Conservation (phyloP, 108 stramenopile species). For the Discostella stelligeroides region DNA sequence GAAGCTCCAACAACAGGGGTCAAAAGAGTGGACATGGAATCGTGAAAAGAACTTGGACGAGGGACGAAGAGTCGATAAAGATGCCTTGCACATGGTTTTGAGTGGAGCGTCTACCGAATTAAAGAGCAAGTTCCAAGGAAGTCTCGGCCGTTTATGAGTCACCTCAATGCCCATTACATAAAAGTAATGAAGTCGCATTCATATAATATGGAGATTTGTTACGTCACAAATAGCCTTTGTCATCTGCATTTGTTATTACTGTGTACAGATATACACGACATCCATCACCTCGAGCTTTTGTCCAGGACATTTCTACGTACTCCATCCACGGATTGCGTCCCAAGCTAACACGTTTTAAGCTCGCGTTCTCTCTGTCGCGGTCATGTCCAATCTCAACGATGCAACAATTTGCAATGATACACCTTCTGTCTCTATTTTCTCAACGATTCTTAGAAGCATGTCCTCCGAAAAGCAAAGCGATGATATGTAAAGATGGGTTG, state of each 20-base stretch:
- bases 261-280: constrained; percentile 62
- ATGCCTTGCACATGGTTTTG: constrained; percentile 73
- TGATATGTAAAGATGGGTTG: constrained; percentile 67
- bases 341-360: constrained; percentile 18
- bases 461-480: constrained; percentile 66
- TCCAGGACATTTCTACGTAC: constrained; percentile 73
- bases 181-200: no score
- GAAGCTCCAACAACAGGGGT: constrained; percentile 44
- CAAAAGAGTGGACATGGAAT: constrained; percentile 71
- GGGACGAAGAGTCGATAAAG: constrained; percentile 86
- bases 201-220: no score
- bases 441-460: constrained; percentile 52
- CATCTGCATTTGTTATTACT: constrained; percentile 28
- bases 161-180: no score
- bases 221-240: no score
- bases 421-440: constrained; percentile 45
- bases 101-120: constrained; percentile 76
- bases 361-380: constrained; percentile 10
- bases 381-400: constrained; percentile 51
- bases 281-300: constrained; percentile 50
- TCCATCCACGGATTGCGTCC: constrained; percentile 43
- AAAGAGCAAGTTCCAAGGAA: constrained; percentile 78
- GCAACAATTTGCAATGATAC: constrained; percentile 56
- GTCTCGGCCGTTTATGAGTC: constrained; percentile 25
- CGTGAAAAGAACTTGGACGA: constrained; percentile 79